Base-by-base conservation (phyloP, 805 yeast species). In the Alloascoidea hylecoeti region DNA sequence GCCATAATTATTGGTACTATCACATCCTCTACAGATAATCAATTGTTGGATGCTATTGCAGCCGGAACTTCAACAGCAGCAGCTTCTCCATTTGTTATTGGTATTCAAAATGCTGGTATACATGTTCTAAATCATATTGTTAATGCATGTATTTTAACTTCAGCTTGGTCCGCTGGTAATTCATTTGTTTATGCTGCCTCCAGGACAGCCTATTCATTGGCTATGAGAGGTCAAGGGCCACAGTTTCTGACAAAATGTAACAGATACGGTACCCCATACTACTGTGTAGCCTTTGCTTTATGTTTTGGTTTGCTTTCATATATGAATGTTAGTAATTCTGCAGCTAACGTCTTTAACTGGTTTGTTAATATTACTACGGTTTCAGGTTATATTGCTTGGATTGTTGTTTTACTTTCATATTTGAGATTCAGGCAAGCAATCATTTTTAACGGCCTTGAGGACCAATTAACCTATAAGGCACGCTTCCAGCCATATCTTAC, bases 301-400 rank as follows among this genome's bases (percentile, higher is more conserved):
- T 9, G 13, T 23, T 23, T 23, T 23, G 9, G 18, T 79, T 82
- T 3, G 68, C 75, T 41, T 85, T 86, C 17, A 76, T 86, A 15
- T 84, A 84, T 77, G 51, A 75, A 74, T 46, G 69, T 62, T 18
- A 70, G 78, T 3, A 60, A 69, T 4, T 59, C 70, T 2, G 60
- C 81, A 0, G 54, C 74, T 2, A 46, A 55, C 35, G 83, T 72
- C 4, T 77, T 77, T 55, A 60, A 64, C 16, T 77, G 83, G 83
- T 66, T 77, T 40, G 63, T 78, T 13, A 76, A 76, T 49, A 68
- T 77, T 43, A 65, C 76, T 30, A 75, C 82, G 27, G 68, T 76
- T 38, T 72, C 81, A 2, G 83, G 82, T 9, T 76, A 76, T 52
- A 52, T 76, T 34, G 70, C 78, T 17, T 76, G 84, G 85, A 53